phyloP scores from a whole-genome alignment of 164 flowering plant species.

The Chimonanthus salicifolius region DNA sequence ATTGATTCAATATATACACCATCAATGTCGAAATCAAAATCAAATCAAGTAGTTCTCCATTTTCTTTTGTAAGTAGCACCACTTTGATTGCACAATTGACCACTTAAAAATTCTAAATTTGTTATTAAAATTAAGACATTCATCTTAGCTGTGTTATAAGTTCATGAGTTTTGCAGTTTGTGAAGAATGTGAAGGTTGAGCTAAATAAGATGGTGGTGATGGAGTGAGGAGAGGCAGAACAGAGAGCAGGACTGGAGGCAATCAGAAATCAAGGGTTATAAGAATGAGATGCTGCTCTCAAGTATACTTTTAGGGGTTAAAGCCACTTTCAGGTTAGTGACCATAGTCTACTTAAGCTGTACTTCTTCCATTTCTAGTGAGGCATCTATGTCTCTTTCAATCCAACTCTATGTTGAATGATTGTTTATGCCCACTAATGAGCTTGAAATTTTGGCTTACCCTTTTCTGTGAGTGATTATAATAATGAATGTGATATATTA shows the following conservation, averaged over 20 bases:
- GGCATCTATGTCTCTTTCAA: background rate
- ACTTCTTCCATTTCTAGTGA: background rate
- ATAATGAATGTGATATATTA: background rate
- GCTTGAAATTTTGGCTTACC: background rate
- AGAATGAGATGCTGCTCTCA: conserved; percentile 7
- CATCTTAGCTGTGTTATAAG: background rate
- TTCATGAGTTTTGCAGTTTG: conserved; percentile 1
- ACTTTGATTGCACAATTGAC: background rate
- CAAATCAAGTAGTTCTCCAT: no score
- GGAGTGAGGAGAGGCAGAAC: conserved; percentile 9
- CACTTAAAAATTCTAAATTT: background rate
- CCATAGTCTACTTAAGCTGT: background rate
- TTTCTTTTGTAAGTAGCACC: background rate
- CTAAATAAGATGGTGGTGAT: conserved; percentile 7
- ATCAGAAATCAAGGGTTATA: conserved; percentile 6
- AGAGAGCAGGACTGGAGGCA: background rate
- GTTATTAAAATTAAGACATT: background rate
- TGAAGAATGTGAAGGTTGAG: conserved; percentile 8
- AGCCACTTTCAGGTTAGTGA: background rate
- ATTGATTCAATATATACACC: no score
- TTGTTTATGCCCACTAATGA: background rate
- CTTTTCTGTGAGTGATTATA: no score
- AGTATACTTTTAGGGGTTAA: conserved; percentile 2
- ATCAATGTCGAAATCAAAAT: no score
- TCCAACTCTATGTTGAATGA: background rate